These are phyloP conservation scores for Penicillium brasilianum DNA, from an alignment of 2,329 filamentous ascomycete species.

Conservation along the genomic window DNA sequence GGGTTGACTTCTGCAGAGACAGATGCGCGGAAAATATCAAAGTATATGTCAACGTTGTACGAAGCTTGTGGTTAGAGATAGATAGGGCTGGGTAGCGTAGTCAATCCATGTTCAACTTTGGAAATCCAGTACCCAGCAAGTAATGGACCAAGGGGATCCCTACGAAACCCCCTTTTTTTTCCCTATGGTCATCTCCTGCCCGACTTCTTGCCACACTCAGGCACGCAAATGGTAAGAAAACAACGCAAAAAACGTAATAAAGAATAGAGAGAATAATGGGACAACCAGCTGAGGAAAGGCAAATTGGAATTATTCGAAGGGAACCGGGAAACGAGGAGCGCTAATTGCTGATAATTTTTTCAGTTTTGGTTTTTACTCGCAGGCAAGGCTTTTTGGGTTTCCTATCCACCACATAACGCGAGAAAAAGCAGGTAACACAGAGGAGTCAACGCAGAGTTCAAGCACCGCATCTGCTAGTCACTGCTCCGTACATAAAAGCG, in stretches of 20 bases:
- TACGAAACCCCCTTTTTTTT: neutral
- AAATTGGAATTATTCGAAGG: neutral
- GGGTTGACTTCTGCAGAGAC: constrained; percentile 19
- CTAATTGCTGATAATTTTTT: neutral
- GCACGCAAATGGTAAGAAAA: neutral
- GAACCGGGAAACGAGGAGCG: neutral
- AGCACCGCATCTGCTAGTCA: neutral
- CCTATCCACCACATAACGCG: neutral
- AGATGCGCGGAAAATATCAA: constrained; percentile 3
- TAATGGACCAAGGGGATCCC: too few relatives aligned
- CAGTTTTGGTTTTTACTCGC: neutral
- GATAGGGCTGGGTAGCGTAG: neutral
- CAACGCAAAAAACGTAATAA: neutral
- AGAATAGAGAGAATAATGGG: neutral
- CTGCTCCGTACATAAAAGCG: neutral
- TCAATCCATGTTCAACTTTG: neutral
- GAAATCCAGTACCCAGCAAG: too few relatives aligned
- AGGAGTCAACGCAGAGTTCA: neutral
- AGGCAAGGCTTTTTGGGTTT: constrained; percentile 1
- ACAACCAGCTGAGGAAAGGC: neutral
- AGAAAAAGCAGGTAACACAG: neutral
- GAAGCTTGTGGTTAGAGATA: neutral
- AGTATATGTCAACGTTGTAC: constrained; percentile 1
- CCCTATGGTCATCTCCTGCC: neutral
- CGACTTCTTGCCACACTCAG: neutral